Conservation (phyloP, 23 red algal species). For the Gracilariopsis chorda region DNA sequence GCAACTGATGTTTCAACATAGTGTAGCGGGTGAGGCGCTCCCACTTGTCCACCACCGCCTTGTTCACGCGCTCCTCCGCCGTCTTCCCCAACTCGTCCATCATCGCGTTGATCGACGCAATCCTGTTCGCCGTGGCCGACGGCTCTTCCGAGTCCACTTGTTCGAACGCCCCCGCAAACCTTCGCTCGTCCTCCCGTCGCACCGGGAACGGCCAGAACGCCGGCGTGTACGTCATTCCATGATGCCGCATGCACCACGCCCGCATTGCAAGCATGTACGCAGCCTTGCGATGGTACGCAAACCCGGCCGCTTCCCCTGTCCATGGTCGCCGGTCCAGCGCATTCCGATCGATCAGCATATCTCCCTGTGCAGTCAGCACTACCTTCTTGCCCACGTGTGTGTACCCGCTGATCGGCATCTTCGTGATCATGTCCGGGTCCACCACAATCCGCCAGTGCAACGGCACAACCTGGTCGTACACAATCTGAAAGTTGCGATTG, state of each 20-base stretch:
- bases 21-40: conserved; percentile 27
- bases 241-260: conserved; percentile 68
- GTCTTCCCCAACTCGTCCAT: conserved; percentile 49
- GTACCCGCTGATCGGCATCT: conserved; percentile 65
- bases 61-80: conserved; percentile 27
- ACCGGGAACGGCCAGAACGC: conserved; percentile 70
- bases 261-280: conserved; percentile 78
- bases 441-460: conserved; percentile 78
- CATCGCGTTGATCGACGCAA: conserved; percentile 55
- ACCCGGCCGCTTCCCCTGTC: conserved; percentile 51
- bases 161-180: conserved; percentile 50
- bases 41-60: conserved; percentile 69
- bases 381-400: conserved; percentile 82
- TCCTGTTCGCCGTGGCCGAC: background rate
- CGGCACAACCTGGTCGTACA: conserved; percentile 72
- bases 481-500: conserved; percentile 49
- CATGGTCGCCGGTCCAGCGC: conserved; percentile 39
- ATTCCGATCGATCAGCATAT: conserved; percentile 73
- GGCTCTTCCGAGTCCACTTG: background rate
- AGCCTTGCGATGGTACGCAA: conserved; percentile 81
- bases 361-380: conserved; percentile 68
- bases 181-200: conserved; percentile 50
- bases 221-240: conserved; percentile 71
- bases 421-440: conserved; percentile 69
- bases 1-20: conserved; percentile 15